These are phyloP conservation scores for Cladosporium sp. DNA, from an alignment of 2,329 filamentous ascomycete genomes.

Conservation along the genomic window DNA sequence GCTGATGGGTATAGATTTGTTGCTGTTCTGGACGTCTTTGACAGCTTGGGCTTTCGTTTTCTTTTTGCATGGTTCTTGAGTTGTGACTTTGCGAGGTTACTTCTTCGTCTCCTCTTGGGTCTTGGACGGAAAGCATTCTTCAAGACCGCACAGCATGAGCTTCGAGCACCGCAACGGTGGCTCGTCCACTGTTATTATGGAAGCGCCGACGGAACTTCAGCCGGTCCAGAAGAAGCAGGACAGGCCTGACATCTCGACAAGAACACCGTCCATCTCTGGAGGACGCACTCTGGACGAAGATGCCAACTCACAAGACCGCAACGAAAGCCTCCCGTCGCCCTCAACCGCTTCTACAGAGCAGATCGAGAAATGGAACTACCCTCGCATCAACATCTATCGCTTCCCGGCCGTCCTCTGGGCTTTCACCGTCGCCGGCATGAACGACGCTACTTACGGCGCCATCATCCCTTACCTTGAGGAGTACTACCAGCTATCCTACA, in stretches of 20 bases:
- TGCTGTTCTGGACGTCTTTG: no score
- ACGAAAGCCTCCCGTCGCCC: constrained; percentile 43
- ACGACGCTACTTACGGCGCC: constrained; percentile 55
- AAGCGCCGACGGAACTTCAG: constrained; percentile 24
- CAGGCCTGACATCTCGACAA: constrained; percentile 13
- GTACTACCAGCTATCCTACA: constrained; percentile 60
- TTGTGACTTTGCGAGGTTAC: no score
- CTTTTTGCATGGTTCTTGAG: no score
- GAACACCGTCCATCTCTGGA: constrained; percentile 20
- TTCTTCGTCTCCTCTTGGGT: no score
- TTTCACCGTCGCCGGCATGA: constrained; percentile 60
- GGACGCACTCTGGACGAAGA: constrained; percentile 5
- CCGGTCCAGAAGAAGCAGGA: constrained; percentile 19
- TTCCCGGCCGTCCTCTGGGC: constrained; percentile 57
- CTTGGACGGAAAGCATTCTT: no score
- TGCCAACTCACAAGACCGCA: constrained; percentile 24
- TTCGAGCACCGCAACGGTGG: constrained; percentile 19
- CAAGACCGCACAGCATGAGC: constrained; percentile 9
- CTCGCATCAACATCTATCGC: constrained; percentile 55
- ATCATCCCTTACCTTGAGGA: constrained; percentile 54
- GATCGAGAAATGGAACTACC: constrained; percentile 61
- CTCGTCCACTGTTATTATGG: constrained; percentile 26
- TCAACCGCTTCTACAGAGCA: constrained; percentile 38
- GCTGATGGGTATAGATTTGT: no score
- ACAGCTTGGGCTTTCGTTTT: no score